A percentile compares a stretch with the other conserved stretches of the same genome.
These are phyloP conservation scores for Aspergillus coremiiformis DNA, from an alignment of 495 filamentous ascomycete genomes.

Conservation along the genomic window DNA sequence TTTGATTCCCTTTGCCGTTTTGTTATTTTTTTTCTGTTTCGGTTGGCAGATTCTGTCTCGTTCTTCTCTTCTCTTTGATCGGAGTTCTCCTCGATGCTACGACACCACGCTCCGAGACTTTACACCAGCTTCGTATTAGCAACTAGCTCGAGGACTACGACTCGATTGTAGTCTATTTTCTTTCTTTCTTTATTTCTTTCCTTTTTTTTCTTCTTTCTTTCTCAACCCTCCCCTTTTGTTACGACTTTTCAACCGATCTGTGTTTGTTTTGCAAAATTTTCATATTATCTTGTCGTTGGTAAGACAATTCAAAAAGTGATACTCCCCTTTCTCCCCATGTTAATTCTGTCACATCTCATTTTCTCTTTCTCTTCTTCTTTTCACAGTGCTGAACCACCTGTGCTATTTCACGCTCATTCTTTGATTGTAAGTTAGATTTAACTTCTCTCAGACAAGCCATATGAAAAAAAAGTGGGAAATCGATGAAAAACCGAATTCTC, in stretches of 20 bases:
- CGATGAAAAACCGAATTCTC: neutral
- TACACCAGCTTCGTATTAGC: constrained; percentile 3
- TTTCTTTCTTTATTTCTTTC: constrained; percentile 13
- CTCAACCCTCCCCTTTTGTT: constrained; percentile 12
- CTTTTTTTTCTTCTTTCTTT: constrained; percentile 15
- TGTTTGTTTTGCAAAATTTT: constrained; percentile 21
- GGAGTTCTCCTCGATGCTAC: constrained; percentile 1
- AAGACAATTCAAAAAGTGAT: constrained; percentile 17
- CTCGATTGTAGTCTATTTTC: constrained; percentile 10
- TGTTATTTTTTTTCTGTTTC: constrained; percentile 13
- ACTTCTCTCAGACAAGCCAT: constrained; percentile 9
- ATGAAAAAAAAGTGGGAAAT: constrained; percentile 9
- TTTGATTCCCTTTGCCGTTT: constrained; percentile 13
- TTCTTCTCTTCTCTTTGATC: constrained; percentile 10
- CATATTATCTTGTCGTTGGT: constrained; percentile 30
- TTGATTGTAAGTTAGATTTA: constrained; percentile 22
- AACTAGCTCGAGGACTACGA: constrained; percentile 3
- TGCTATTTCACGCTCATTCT: constrained; percentile 12
- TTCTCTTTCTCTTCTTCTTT: constrained; percentile 12
- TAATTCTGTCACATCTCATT: neutral
- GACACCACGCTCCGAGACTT: constrained; percentile 7
- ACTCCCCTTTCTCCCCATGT: constrained; percentile 9
- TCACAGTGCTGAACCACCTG: constrained; percentile 19
- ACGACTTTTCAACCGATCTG: constrained; percentile 22
- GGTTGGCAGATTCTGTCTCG: constrained; percentile 20